These are phyloP conservation scores for Colletotrichum simmondsii DNA, from an alignment of 2,329 filamentous ascomycete species.

Conservation along the genomic window DNA sequence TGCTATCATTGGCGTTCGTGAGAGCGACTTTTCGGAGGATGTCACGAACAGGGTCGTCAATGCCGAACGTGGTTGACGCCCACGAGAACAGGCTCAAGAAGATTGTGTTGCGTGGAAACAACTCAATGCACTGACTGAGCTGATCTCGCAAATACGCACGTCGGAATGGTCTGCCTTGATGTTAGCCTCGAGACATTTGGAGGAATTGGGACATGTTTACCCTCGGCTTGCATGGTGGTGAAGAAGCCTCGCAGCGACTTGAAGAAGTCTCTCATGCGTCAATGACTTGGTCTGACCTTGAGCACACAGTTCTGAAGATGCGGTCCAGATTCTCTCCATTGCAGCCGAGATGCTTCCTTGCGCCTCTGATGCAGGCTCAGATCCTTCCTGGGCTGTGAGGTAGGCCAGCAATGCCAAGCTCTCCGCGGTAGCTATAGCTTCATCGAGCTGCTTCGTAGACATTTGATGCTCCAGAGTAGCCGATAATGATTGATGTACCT, in stretches of 20 bases:
- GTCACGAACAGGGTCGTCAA: slow-evolving; percentile 81
- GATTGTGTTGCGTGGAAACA: slow-evolving; percentile 81
- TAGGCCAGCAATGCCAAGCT: slow-evolving; percentile 76
- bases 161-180: slow-evolving; percentile 67
- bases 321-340: slow-evolving; percentile 52
- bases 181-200: slow-evolving; percentile 33
- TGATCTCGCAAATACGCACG: slow-evolving; percentile 72
- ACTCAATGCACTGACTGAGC: slow-evolving; percentile 67
- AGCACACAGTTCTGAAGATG: slow-evolving; percentile 54
- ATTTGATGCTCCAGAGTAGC: slow-evolving; percentile 67
- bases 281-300: slow-evolving; percentile 46
- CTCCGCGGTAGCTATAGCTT: slow-evolving; percentile 68
- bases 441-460: slow-evolving; percentile 56
- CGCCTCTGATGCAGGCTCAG: slow-evolving; percentile 54
- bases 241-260: slow-evolving; percentile 74
- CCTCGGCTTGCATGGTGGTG: slow-evolving; percentile 71
- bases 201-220: slow-evolving; percentile 46
- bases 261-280: slow-evolving; percentile 73
- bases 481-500: slow-evolving; percentile 62
- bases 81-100: slow-evolving; percentile 80
- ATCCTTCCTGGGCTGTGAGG: slow-evolving; percentile 56
- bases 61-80: slow-evolving; percentile 76
- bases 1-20: slow-evolving; percentile 49
- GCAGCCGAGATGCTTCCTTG: slow-evolving; percentile 69
- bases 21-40: slow-evolving; percentile 67